Evolutionary conservation across 108 stramenopile genomes (phyloP).

Genomic region (Poteriospumella lacustris): DNA sequence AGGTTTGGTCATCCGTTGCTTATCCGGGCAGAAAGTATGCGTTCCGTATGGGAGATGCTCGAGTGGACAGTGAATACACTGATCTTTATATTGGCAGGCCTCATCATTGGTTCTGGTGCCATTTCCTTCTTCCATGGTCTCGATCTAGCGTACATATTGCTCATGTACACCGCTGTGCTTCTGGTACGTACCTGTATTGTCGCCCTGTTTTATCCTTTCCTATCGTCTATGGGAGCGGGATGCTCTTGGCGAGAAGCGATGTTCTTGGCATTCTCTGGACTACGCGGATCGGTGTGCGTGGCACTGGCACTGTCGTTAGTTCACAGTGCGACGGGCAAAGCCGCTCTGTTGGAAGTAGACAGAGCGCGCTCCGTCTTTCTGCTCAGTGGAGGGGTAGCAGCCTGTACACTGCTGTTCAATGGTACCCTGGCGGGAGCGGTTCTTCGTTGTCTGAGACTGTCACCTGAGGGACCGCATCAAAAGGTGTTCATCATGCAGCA

Average conservation of each 20-base stretch:
- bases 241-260: conserved; percentile 48
- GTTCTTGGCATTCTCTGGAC: conserved; percentile 65
- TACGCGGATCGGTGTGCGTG: conserved; percentile 75
- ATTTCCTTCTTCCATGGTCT: not conserved
- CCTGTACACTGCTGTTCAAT: conserved; percentile 39
- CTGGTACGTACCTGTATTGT: conserved; percentile 8
- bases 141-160: not conserved
- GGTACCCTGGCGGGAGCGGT: conserved; percentile 29
- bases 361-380: conserved; percentile 16
- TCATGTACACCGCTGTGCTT: not conserved
- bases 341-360: not conserved
- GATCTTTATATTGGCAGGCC: conserved; percentile 34
- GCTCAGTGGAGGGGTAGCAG: conserved; percentile 32
- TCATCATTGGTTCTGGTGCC: conserved; percentile 20
- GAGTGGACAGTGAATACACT: conserved; percentile 32
- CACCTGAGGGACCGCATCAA: not conserved
- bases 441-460: not conserved
- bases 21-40: not conserved
- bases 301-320: conserved; percentile 63
- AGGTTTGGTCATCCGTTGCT: not conserved
- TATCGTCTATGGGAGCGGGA: not conserved
- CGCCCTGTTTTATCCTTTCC: conserved; percentile 20
- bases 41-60: not conserved
- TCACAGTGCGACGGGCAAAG: not conserved
- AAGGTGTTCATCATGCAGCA: not conserved